Evolutionary conservation across 2,329 filamentous ascomycete genomes (phyloP).

Genomic region (Pestalotiopsis fici): DNA sequence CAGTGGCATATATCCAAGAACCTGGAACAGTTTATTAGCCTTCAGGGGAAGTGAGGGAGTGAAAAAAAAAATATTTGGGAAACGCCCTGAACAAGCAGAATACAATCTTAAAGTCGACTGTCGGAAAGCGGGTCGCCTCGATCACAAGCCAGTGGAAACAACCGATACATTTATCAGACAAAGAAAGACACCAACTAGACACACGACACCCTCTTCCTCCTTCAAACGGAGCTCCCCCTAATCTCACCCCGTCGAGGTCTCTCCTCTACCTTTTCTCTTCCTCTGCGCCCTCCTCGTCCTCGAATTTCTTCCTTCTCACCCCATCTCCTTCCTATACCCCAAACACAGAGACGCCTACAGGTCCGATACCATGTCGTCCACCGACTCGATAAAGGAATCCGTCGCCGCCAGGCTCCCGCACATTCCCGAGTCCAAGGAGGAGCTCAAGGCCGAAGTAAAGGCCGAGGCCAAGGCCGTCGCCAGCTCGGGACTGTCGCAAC

Average conservation of each 20-base stretch:
- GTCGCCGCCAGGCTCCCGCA: conserved; percentile 41
- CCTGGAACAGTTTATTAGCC: no score
- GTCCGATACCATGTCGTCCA: conserved; percentile 10
- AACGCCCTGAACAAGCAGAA: not conserved
- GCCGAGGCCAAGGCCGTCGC: conserved; percentile 40
- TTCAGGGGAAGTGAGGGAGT: no score
- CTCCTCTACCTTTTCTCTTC: no score
- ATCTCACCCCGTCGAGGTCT: not conserved
- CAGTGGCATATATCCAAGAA: not conserved
- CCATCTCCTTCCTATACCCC: not conserved
- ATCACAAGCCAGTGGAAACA: conserved; percentile 6
- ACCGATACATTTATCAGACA: not conserved
- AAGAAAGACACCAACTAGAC: not conserved
- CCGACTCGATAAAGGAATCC: conserved; percentile 33
- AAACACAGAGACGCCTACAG: not conserved
- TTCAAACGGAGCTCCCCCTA: not conserved
- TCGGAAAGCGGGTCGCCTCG: conserved; percentile 6
- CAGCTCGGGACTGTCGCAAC: conserved; percentile 44
- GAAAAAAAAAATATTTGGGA: not conserved
- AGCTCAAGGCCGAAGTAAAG: conserved; percentile 45
- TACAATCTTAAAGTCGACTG: not conserved
- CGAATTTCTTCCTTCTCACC: not conserved
- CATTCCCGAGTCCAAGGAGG: conserved; percentile 44
- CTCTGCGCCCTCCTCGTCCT: no score
- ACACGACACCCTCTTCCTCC: not conserved